Evolutionary conservation across 352 stramenopile species (phyloP).

Genomic region (Globisporangium viniferum): DNA sequence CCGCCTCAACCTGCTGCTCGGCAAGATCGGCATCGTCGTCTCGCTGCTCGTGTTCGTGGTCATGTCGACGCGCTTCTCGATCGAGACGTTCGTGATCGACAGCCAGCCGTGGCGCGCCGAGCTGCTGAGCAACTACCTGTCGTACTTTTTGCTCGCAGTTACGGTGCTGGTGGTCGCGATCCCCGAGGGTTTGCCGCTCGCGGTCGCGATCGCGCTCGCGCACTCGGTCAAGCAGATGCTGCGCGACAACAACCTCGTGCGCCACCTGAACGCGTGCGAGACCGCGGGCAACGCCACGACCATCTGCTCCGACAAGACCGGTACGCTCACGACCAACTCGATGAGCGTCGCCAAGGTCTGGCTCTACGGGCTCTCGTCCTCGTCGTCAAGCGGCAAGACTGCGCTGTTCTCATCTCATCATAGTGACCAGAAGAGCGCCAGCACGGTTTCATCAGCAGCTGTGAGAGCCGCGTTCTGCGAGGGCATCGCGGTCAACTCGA

Average conservation of each 20-base stretch:
- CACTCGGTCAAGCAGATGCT: conserved; percentile 95
- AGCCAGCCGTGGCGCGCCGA: conserved; percentile 32
- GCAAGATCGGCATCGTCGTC: conserved; percentile 55
- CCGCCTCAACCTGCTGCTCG: conserved; percentile 62
- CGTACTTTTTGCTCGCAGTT: conserved; percentile 88
- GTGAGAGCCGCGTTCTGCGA: conserved; percentile 42
- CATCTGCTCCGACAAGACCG: conserved; percentile 96
- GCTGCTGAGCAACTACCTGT: conserved; percentile 49
- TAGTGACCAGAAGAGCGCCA: not conserved
- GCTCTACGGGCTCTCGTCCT: conserved; percentile 19
- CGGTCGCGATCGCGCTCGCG: conserved; percentile 87
- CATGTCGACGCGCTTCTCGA: conserved; percentile 47
- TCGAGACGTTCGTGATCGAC: conserved; percentile 56
- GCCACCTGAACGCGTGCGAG: conserved; percentile 94
- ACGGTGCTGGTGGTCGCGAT: conserved; percentile 84
- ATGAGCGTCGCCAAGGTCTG: conserved; percentile 92
- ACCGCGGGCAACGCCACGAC: conserved; percentile 97
- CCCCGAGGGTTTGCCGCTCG: conserved; percentile 88
- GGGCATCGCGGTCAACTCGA: conserved; percentile 84
- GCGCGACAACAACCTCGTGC: conserved; percentile 95
- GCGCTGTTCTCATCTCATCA: not conserved
- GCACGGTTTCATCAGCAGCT: not conserved
- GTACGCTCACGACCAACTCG: conserved; percentile 94
- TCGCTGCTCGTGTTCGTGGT: conserved; percentile 63
- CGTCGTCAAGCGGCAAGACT: not conserved